phyloP scores from a whole-genome alignment of 2,329 filamentous ascomycete species.

The Pyrenochaeta sp. region DNA sequence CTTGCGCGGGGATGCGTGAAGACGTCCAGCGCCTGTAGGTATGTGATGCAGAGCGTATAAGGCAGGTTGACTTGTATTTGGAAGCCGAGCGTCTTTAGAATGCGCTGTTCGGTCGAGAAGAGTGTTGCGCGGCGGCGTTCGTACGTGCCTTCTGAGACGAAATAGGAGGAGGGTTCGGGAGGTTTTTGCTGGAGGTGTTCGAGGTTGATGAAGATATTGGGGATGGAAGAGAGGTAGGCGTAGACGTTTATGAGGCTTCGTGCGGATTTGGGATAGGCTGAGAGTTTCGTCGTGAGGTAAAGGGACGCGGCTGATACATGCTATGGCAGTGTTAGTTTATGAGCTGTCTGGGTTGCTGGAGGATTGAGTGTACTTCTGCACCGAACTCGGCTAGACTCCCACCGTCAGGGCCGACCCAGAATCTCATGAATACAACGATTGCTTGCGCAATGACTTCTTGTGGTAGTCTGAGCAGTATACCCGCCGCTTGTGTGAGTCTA shows the following conservation, averaged over 20 bases:
- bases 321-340: constrained; percentile 56
- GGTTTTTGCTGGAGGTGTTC: constrained; percentile 31
- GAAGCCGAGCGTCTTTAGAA: constrained; percentile 80
- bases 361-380: constrained; percentile 62
- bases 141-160: constrained; percentile 78
- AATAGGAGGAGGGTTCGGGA: constrained; percentile 49
- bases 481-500: constrained; percentile 78
- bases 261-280: constrained; percentile 76
- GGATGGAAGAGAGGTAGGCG: constrained; percentile 75
- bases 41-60: constrained; percentile 86
- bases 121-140: constrained; percentile 67
- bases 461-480: constrained; percentile 81
- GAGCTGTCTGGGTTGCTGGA: background rate
- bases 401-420: constrained; percentile 72
- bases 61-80: constrained; percentile 86
- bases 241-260: constrained; percentile 87
- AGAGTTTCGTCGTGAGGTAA: constrained; percentile 84
- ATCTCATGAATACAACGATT: constrained; percentile 81
- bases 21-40: constrained; percentile 87
- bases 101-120: constrained; percentile 76
- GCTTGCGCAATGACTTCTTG: constrained; percentile 88
- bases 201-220: constrained; percentile 63
- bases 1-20: constrained; percentile 56
- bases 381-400: constrained; percentile 60
- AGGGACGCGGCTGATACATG: constrained; percentile 82